Evolutionary conservation across 2,329 filamentous ascomycete species (phyloP), one percentile per base, ranked within the genome.

Genomic region (Phaeoacremonium minimum): DNA sequence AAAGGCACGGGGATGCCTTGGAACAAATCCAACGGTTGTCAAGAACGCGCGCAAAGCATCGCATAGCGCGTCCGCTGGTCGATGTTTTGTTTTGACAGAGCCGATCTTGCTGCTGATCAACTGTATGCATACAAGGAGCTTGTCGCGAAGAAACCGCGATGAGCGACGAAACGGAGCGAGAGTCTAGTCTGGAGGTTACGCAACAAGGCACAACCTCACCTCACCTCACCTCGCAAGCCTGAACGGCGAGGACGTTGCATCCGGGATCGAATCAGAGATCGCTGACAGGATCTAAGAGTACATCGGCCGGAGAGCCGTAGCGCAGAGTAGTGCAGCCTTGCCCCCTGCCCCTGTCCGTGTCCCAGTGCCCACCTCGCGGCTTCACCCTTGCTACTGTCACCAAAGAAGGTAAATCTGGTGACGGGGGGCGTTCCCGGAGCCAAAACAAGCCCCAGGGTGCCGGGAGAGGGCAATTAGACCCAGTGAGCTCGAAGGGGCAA

Each of bases 231-330:
- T 28, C 22, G 31, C 36, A 11, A 34, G 17, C 16, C 20, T 29
- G 28, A 30, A 28, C 22, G 37, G 33, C 32, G 32, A 19, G 17
- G 33, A 18, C 15, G 45, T 39, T 38, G 43, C 43, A 50, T 51
- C 44, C 43, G 45, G 50, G 46, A 52, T 53, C 46, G 45, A 52
- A 49, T 49, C 45, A 49, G 36, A 42, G 49, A 48, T 48, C 45
- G 44, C 19, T 42, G 41, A 36, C 38, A 40, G 43, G 46, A 38
- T 32, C 42, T 43, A 39, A 38, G 41, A 38, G 30, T 33, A 31
- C 35, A 18, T 18, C 15, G n/a, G 35, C 15, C 18, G 28, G 28
- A 28, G 31, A 33, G 30, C 29, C 31, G 26, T 38, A 28, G n/a
- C n/a, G n/a, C 36, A 26, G 36, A 18, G 37, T 35, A 39, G 29